Conservation (phyloP, 2,329 filamentous ascomycete genomes). For the Stenocarpella maydis region DNA sequence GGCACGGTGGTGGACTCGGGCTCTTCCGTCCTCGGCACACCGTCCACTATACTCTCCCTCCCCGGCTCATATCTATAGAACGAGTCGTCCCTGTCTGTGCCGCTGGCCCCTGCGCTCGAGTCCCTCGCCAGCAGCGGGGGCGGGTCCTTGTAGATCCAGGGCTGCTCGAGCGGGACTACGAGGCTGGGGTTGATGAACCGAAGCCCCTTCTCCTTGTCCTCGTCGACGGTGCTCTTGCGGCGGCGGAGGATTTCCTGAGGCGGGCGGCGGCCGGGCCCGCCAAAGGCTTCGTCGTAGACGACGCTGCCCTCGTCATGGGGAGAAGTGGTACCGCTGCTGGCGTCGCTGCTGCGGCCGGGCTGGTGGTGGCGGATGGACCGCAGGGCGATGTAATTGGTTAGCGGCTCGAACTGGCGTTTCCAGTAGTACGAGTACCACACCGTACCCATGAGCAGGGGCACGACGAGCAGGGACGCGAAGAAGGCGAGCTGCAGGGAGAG, state of each 20-base stretch:
- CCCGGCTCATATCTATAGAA: slow-evolving; percentile 32
- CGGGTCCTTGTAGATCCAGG: slow-evolving; percentile 72
- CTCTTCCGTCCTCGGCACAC: neutral
- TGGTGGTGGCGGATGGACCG: slow-evolving; percentile 74
- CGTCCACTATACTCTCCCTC: slow-evolving; percentile 27
- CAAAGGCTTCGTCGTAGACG: slow-evolving; percentile 48
- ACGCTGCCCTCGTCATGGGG: slow-evolving; percentile 30
- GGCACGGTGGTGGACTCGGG: neutral
- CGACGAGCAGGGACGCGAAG: slow-evolving; percentile 73
- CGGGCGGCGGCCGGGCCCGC: slow-evolving; percentile 44
- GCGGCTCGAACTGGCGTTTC: slow-evolving; percentile 79
- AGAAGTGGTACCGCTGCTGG: slow-evolving; percentile 42
- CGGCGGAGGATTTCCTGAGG: slow-evolving; percentile 53
- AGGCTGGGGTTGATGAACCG: slow-evolving; percentile 82
- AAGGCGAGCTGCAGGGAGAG: slow-evolving; percentile 79
- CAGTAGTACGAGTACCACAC: slow-evolving; percentile 92
- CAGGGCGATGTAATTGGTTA: slow-evolving; percentile 92
- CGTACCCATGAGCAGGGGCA: slow-evolving; percentile 80
- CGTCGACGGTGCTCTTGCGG: slow-evolving; percentile 73
- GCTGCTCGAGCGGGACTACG: slow-evolving; percentile 70
- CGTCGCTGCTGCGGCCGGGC: slow-evolving; percentile 54
- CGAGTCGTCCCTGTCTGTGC: neutral
- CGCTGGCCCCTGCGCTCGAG: slow-evolving; percentile 32
- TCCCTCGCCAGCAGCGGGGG: slow-evolving; percentile 48
- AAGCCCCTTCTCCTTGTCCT: slow-evolving; percentile 73